Evolutionary conservation across 805 yeast species (phyloP), one percentile per base, ranked within the genome.

Genomic region (Yamadazyma paraphyllophila): DNA sequence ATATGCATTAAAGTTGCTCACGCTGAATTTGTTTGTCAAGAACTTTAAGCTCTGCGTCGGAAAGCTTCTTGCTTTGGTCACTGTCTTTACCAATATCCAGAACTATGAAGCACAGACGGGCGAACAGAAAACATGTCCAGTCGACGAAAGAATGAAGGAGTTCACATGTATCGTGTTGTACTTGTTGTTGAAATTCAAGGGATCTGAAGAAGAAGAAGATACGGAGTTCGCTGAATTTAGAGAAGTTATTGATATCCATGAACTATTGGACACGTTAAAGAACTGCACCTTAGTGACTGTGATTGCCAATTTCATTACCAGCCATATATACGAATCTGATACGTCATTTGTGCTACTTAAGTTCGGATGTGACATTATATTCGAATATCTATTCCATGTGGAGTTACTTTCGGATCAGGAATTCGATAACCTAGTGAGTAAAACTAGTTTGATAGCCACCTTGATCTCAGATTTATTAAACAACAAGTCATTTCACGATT

Each of bases 301-400:
- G 7, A 52, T 68, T 3, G 58, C 67, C 16, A 54, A 62, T 30
- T 65, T 69, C 43, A 59, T 70, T 3, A 33, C 61, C 13, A 45
- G 59, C 26, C 69, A 67, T 44, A 47, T 58, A 2, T 53, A 57
- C 27, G 20, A 43, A 12, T 37, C 59, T 12, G 53, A 56, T 13
- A 49, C 65, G 5, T 55, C 67, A 7, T 69, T 56, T 51, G 65
- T 67, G 8, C 45, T 70, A 5, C 50, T 71, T 27, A 69, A 69
- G 47, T 67, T 71, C 48, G 52, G 61, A 33, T 62, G 76, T 50
- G 76, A 71, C 49, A 65, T 68, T 7, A 52, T 71, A 24, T 71
- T 71, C 48, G 74, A 69, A 54, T 71, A 71, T 47, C 57, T 71
- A 25, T 70, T 61, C 57, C 61, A 65, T 39, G 56, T 57, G 1